These are phyloP conservation scores for Fusarium decemcellulare DNA, from an alignment of 2,329 filamentous ascomycete genomes.

Conservation along the genomic window DNA sequence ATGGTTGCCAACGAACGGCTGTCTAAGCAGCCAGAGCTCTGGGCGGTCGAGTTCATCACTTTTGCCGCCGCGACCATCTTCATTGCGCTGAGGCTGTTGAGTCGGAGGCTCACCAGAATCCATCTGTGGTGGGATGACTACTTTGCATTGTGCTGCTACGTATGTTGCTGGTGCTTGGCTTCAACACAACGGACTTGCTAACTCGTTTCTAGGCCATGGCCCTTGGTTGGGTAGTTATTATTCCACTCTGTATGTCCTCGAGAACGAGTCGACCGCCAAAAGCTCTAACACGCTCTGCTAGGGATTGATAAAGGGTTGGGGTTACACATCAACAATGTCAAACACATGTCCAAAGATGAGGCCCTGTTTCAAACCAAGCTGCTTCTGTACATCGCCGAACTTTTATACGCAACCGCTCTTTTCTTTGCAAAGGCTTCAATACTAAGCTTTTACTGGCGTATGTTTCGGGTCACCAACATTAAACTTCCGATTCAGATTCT, in stretches of 20 bases:
- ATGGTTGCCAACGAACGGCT: conserved; percentile 22
- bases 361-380: conserved; percentile 24
- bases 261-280: neutral
- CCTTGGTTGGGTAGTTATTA: conserved; percentile 33
- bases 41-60: conserved; percentile 31
- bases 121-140: conserved; percentile 39
- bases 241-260: conserved; percentile 26
- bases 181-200: neutral
- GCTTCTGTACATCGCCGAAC: conserved; percentile 39
- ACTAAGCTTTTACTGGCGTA: conserved; percentile 50
- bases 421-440: conserved; percentile 48
- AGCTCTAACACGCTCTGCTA: conserved; percentile 10
- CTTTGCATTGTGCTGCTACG: conserved; percentile 36
- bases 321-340: conserved; percentile 33
- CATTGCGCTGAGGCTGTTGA: conserved; percentile 23
- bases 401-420: conserved; percentile 48
- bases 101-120: conserved; percentile 34
- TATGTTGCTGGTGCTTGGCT: neutral
- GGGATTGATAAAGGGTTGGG: conserved; percentile 37
- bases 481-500: conserved; percentile 47
- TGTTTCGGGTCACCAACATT: conserved; percentile 47
- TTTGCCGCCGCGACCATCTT: conserved; percentile 33
- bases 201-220: conserved; percentile 23
- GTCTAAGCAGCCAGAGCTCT: conserved; percentile 36
- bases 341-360: conserved; percentile 10